phyloP scores from a whole-genome alignment of 2,329 filamentous ascomycete species.

The Emergomyces pasteurianus region DNA sequence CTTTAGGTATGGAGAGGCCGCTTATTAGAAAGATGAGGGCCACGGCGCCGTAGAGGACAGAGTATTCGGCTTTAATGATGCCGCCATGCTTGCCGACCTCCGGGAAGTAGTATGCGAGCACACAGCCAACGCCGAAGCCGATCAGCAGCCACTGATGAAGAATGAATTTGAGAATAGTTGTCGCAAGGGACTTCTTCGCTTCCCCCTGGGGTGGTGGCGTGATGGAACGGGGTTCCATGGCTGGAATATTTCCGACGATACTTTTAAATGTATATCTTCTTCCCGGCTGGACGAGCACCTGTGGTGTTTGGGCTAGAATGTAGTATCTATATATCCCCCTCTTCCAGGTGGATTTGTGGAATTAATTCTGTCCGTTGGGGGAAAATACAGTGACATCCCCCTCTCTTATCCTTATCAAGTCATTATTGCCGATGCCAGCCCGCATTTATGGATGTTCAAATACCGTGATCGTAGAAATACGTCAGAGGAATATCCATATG shows the following conservation, averaged over 20 bases:
- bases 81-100: conserved; percentile 37
- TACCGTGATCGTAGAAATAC: not conserved
- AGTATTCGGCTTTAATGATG: conserved; percentile 27
- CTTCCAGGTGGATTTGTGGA: not conserved
- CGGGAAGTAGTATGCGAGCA: conserved; percentile 44
- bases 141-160: conserved; percentile 54
- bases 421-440: not conserved
- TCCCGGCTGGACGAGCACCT: too few species aligned
- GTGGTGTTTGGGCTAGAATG: not conserved
- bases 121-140: conserved; percentile 43
- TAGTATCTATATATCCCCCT: not conserved
- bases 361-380: not conserved
- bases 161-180: conserved; percentile 13
- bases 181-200: not conserved
- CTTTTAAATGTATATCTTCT: not conserved
- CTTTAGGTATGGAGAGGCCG: conserved; percentile 54
- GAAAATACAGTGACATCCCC: not conserved
- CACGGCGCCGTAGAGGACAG: conserved; percentile 55
- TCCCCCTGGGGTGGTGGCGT: not conserved
- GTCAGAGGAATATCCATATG: not conserved
- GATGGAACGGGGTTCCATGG: not conserved
- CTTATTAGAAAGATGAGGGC: conserved; percentile 60
- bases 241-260: not conserved
- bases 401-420: not conserved
- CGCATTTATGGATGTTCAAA: not conserved